Evolutionary conservation across 169 alveolate genomes (phyloP), one percentile per base, ranked within the genome.

Genomic region (Plasmodium malariae): DNA sequence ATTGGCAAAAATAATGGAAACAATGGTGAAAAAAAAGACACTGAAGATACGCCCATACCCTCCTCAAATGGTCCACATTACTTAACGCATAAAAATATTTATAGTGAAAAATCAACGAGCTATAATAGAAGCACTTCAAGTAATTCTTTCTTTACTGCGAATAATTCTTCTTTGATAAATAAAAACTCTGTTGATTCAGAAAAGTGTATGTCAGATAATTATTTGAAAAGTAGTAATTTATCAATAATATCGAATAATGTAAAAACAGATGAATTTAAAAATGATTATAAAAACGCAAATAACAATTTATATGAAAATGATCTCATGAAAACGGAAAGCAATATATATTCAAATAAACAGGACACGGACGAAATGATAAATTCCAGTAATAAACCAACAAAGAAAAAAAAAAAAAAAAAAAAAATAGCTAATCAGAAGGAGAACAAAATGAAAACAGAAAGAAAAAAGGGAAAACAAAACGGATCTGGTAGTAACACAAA

Each of bases 251-350:
- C 70, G 11, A 32, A 32, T 14, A 74, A 48, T 17, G 17, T 57
- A 43, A 48, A 57, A 36, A 40, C 32, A 19, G 48, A 28, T 3
- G 62, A 74, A 55, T 32, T 36, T 17, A 48, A 37, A 59, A 74
- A 34, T 24, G 51, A 21, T 40, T 65, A 74, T 24, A 74, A n/a
- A 30, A 24, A 57, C 34, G 72, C 67, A 24, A 28, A 57, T 30
- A 74, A 62, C 55, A 55, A 74, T 55, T 32, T 62, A 49, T 37
- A 74, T 57, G 30, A 74, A 65, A 57, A 74, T 14, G 40, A 70
- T 36, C 63, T 11, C 32, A 26, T 45, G 26, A 19, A 55, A 36
- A 70, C 48, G 32, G 83, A 37, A 48, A 28, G 48, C 24, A 24
- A 37, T 17, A 57, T 3, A 19, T 14, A 24, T 21, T 26, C 34